A percentile compares a stretch with the other conserved stretches of the same genome.
These are phyloP conservation scores for Bipolaris oryzae DNA, from an alignment of 2,329 filamentous ascomycete species.

Conservation along the genomic window DNA sequence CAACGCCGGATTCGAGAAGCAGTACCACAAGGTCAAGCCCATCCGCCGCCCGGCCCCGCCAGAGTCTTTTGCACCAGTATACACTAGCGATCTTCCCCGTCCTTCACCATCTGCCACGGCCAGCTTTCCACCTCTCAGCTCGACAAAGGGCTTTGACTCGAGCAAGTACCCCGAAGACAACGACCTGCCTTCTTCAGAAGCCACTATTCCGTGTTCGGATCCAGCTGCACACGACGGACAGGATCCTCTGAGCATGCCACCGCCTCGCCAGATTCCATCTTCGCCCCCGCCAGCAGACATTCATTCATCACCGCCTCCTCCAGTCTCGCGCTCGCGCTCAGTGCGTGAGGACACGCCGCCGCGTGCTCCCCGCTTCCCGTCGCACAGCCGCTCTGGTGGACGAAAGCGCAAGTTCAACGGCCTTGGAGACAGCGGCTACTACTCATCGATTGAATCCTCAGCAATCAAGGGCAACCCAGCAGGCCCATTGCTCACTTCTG, in stretches of 20 bases:
- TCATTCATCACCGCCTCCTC: slow-evolving; percentile 92
- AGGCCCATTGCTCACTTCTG: slow-evolving; percentile 72
- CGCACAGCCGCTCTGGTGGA: slow-evolving; percentile 69
- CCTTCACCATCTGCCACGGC: slow-evolving; percentile 49
- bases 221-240: slow-evolving; percentile 56
- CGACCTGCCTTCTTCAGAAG: slow-evolving; percentile 57
- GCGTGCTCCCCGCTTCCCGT: slow-evolving; percentile 64
- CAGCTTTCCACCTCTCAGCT: slow-evolving; percentile 45
- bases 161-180: slow-evolving; percentile 58
- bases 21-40: slow-evolving; percentile 88
- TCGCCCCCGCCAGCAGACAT: slow-evolving; percentile 75
- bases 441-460: slow-evolving; percentile 93
- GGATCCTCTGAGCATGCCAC: slow-evolving; percentile 51
- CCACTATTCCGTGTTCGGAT: slow-evolving; percentile 59
- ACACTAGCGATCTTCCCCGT: slow-evolving; percentile 41
- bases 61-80: slow-evolving; percentile 43
- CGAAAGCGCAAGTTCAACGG: slow-evolving; percentile 79
- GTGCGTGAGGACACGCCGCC: slow-evolving; percentile 76
- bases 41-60: slow-evolving; percentile 60
- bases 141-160: slow-evolving; percentile 55
- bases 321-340: slow-evolving; percentile 66
- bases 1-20: slow-evolving; percentile 82
- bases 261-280: slow-evolving; percentile 61
- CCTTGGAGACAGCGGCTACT: slow-evolving; percentile 94
- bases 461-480: slow-evolving; percentile 73